Base-by-base conservation (phyloP, 2,329 filamentous ascomycete species). In the Monosporascus sp. region DNA sequence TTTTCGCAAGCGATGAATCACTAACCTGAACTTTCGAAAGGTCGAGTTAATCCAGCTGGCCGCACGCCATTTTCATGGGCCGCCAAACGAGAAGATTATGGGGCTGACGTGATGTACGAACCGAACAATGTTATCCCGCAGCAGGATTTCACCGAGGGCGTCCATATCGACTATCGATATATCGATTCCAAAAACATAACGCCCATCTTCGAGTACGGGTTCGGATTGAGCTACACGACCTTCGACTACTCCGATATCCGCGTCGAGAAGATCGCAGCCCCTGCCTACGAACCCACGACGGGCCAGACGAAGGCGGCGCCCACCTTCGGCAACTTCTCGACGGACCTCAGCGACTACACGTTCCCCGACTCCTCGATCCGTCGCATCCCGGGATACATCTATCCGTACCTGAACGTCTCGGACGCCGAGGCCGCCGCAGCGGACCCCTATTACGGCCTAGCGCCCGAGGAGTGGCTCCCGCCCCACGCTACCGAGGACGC, bases 41-140 rank as follows among this genome's bases (percentile, higher is more conserved):
- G 91, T 44, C 82, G 80, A 55, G 81, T 87, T 56, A 92, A 90
- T 72, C 90, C 90, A 1, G 83, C 82, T 27, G 91, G 83, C 49
- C 88, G 90, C 58, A 81, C 87, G 0, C 86, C 88, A 3, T 96
- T 95, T 70, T 94, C 90, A 4, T 88, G 90, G 78, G 90, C 88
- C 14, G 76, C 78, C 38, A 81, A 81, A 2, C 79, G 78, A 17
- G 77, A 80, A 57, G 83, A 87, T 62, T 94, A 91, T 63, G 87
- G 86, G 38, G 79, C 80, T 7, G 79, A 87, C 48, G 67, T 91
- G n/a, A 69, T 84, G 48, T 86, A 86, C 69, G 68, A 81, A 64
- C 81, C 87, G 31, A 91, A 89, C 73, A 87, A 88, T 54, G 86
- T 84, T 31, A 81, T 84, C 14, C 88, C 89, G 5, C 89, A 94